These are phyloP conservation scores for Nannizziopsis barbatae DNA, from an alignment of 2,329 filamentous ascomycete species.

Conservation along the genomic window DNA sequence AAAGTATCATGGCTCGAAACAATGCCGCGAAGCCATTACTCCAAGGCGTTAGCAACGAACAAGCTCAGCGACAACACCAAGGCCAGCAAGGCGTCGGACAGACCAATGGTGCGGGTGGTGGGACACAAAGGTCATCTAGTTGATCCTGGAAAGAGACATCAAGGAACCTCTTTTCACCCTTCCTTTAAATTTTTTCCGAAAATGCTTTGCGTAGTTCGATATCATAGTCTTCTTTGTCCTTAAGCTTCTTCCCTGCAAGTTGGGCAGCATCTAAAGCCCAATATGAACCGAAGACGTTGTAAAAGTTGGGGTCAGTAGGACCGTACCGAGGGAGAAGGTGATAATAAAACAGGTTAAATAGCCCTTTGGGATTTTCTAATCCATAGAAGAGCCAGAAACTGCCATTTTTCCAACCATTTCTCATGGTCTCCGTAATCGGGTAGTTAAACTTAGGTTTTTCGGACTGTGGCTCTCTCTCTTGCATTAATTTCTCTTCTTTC, in stretches of 20 bases:
- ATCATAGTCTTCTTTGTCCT: constrained; percentile 16
- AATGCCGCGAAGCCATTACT: background rate
- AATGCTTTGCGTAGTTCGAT: constrained; percentile 8
- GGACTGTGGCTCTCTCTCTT: background rate
- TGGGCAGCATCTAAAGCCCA: constrained; percentile 12
- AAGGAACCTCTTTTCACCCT: too few species aligned
- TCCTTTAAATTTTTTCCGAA: background rate
- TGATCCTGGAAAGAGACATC: too few species aligned
- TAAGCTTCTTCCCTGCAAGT: constrained; percentile 14
- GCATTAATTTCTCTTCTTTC: constrained; percentile 13
- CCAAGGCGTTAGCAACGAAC: background rate
- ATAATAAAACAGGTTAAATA: constrained; percentile 19
- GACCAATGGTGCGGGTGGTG: background rate
- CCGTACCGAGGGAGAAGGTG: constrained; percentile 18
- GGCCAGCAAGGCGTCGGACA: background rate
- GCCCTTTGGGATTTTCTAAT: constrained; percentile 18
- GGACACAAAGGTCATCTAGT: too few species aligned
- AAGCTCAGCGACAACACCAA: background rate
- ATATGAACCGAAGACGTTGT: constrained; percentile 14
- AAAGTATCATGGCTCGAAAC: background rate
- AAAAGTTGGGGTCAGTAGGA: constrained; percentile 13
- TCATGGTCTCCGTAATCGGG: constrained; percentile 5
- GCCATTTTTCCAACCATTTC: constrained; percentile 18
- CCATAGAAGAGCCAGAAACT: constrained; percentile 18
- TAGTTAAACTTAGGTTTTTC: background rate